Percentiles rank a stretch among this genome's conserved stretches.
Evolutionary conservation across 306 rosid genomes (phyloP).

Genomic region (Alnus rubra): DNA sequence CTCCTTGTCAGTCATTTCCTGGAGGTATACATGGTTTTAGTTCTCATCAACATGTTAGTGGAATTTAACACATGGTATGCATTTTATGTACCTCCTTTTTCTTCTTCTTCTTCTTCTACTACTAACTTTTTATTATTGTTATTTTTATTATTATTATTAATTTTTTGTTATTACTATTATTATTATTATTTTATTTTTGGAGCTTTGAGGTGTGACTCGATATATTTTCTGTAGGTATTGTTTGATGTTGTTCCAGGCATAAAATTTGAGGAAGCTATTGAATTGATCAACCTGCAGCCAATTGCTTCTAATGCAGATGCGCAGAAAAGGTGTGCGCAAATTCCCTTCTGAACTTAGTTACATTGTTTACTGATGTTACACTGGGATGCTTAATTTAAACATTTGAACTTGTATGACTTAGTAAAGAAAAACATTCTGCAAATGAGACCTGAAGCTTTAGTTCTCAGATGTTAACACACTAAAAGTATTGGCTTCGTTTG

Average conservation of each 20-base stretch:
- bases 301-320: constrained; percentile 71
- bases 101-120: not conserved
- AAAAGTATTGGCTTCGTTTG: not conserved
- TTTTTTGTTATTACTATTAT: too few relatives aligned
- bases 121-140: too few relatives aligned
- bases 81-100: not conserved
- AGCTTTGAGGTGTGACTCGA: constrained; percentile 27
- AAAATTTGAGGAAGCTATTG: constrained; percentile 84
- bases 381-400: not conserved
- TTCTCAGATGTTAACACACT: not conserved
- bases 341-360: constrained; percentile 10
- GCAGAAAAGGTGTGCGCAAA: constrained; percentile 66
- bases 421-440: not conserved
- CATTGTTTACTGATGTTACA: not conserved
- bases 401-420: not conserved
- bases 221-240: constrained; percentile 71
- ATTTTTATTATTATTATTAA: too few relatives aligned
- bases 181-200: not conserved
- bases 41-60: not conserved
- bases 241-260: constrained; percentile 98
- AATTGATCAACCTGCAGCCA: constrained; percentile 88
- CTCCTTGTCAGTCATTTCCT: not conserved
- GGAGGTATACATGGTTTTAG: not conserved
- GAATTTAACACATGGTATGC: not conserved
- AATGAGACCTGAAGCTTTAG: not conserved